Evolutionary conservation across 352 stramenopile genomes (phyloP).

Genomic region (Phytophthora litchii): DNA sequence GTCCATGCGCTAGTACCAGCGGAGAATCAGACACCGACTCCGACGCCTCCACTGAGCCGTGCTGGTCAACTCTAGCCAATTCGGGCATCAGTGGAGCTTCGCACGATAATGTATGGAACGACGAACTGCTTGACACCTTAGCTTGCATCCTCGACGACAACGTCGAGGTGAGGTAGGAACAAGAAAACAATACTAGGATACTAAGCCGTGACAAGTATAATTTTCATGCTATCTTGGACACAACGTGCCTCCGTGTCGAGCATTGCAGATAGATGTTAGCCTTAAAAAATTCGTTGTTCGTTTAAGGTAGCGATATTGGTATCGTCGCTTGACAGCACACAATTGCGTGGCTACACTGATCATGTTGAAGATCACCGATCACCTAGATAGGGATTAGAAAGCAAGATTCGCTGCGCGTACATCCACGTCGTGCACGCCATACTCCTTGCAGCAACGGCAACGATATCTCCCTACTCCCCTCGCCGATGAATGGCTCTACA

Average conservation of each 20-base stretch:
- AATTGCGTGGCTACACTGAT: slow-evolving; percentile 9
- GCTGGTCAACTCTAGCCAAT: slow-evolving; percentile 12
- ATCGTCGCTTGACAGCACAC: no score
- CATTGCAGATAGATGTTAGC: no score
- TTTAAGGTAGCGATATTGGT: no score
- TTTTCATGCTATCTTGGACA: no score
- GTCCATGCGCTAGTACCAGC: slow-evolving; percentile 7
- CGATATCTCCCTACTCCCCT: background rate
- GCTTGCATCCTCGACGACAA: slow-evolving; percentile 35
- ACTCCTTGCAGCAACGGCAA: background rate
- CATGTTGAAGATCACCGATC: slow-evolving; percentile 18
- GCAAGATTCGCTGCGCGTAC: slow-evolving; percentile 2
- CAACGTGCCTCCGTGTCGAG: no score
- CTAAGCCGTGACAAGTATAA: background rate
- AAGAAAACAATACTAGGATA: slow-evolving; percentile 9
- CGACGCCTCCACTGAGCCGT: slow-evolving; percentile 12
- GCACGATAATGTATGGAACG: slow-evolving; percentile 29
- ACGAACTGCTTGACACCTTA: slow-evolving; percentile 38
- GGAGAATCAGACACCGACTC: slow-evolving; percentile 17
- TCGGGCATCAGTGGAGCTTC: slow-evolving; percentile 2
- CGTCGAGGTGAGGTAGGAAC: slow-evolving; percentile 3
- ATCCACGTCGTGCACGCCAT: background rate
- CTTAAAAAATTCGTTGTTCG: no score
- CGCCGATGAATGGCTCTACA: slow-evolving; percentile 4
- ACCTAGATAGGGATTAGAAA: slow-evolving; percentile 1